A percentile compares a stretch with the other conserved stretches of the same genome.
Evolutionary conservation across 176 grass and related monocot genomes (phyloP).

Genomic region (Chrysopogon serrulatus): DNA sequence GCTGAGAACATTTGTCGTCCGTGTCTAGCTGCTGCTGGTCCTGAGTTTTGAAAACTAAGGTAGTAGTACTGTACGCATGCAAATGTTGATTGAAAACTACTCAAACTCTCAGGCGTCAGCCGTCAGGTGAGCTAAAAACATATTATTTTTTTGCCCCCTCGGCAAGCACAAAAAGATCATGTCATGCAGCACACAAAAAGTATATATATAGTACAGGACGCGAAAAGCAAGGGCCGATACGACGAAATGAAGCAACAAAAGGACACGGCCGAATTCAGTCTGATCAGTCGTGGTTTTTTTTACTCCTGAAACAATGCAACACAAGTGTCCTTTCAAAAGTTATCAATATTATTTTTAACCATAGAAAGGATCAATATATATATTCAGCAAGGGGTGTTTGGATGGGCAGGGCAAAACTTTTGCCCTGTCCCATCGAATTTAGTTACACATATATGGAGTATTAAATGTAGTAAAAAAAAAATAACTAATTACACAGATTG

Average conservation of each 20-base stretch:
- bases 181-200: no score
- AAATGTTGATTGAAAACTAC: not conserved
- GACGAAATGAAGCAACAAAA: conserved; percentile 11
- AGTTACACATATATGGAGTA: no score
- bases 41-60: not conserved
- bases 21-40: no score
- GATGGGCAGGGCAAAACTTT: no score
- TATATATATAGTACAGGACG: not conserved
- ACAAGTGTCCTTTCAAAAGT: not conserved
- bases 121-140: not conserved
- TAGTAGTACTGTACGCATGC: no score
- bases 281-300: not conserved
- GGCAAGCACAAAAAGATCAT: not conserved
- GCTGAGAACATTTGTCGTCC: conserved; percentile 23
- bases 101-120: not conserved
- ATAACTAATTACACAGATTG: no score
- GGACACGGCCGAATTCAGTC: not conserved
- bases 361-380: no score
- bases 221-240: not conserved
- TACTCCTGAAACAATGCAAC: not conserved
- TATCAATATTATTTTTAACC: not conserved
- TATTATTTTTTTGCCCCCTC: not conserved
- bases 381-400: no score
- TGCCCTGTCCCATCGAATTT: no score
- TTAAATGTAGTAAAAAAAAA: no score